A percentile compares a stretch with the other conserved stretches of the same genome.
Conservation (phyloP, 129 eudicot species). For the Lactuca sativa region DNA sequence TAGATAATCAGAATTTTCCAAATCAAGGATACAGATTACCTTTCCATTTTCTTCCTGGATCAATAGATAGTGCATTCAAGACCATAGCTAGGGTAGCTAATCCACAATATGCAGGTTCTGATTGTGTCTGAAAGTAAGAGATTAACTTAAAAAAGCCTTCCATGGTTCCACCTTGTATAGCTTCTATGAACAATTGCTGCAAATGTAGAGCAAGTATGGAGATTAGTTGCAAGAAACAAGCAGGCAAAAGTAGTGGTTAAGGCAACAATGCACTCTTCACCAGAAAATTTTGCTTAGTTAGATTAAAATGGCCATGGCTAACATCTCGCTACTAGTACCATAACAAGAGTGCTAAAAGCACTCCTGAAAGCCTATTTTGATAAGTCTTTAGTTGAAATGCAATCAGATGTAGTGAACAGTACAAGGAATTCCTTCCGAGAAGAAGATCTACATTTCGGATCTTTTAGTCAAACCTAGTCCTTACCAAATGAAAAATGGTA, state of each 20-base stretch:
- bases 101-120: conserved; percentile 99
- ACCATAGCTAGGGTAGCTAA: conserved; percentile 97
- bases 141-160: conserved; percentile 89
- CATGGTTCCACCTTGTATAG: conserved; percentile 91
- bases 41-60: conserved; percentile 99
- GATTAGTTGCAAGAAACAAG: conserved; percentile 7
- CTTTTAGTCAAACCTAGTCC: too few relatives aligned
- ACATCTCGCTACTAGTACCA: too few relatives aligned
- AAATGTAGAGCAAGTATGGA: conserved; percentile 28
- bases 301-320: too few relatives aligned
- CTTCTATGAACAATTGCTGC: conserved; percentile 89
- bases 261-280: background rate
- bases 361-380: too few relatives aligned
- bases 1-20: background rate
- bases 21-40: conserved; percentile 41
- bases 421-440: too few relatives aligned
- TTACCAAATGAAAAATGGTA: too few relatives aligned
- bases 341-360: too few relatives aligned
- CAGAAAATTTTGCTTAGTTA: background rate
- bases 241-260: conserved; percentile 25
- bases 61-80: conserved; percentile 94
- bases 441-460: too few relatives aligned
- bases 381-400: too few relatives aligned
- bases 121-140: conserved; percentile 94
- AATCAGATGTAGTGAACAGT: too few relatives aligned